Evolutionary conservation across 2,329 filamentous ascomycete genomes (phyloP), one percentile per base, ranked within the genome.

Genomic region (Ciborinia camelliae): DNA sequence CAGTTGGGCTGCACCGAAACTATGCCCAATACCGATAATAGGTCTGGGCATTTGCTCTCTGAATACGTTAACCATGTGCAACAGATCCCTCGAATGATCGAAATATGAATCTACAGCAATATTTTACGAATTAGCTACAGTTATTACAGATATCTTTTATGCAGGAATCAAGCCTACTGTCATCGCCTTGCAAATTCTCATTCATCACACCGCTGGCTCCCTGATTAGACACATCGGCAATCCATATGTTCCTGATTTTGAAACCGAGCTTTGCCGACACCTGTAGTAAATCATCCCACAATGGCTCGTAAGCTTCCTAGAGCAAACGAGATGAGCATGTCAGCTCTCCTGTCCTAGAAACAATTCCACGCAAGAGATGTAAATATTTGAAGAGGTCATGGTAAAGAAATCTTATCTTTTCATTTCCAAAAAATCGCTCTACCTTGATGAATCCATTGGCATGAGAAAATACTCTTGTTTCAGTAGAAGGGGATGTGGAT

Each of bases 31-130:
- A 20, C 41, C 55, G 3, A 58, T 18, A 50, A 59, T 43, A 12
- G 54, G 54, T 43, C 41, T 23, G 2, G 41, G n/a, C 26, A 47
- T 58, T 43, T 47, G n/a, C n/a, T 43, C 43, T 43, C 7, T 12
- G 28, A 58, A 28, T 18, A 43, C n/a, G 43, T 58, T 58, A n/a
- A 58, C 28, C 54, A 58, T 58, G 3, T 23, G 26, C 5, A 58
- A 37, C 14, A 58, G 35, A 32, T 58, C 54, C 28, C 54, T 43
- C 3, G 39, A 58, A 37, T 58, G 54, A 23, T 47, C 54, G 26
- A 58, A 58, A 39, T 39, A 39, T 39, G 37, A 39, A 14, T 39
- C 37, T 39, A 7, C 15, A 39, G 10, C 37, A n/a, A n/a, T 3
- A 39, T 10, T 39, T 39, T 12, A 39, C 37, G n/a, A n/a, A n/a